These are phyloP conservation scores for Dissophora globulifera DNA, from an alignment of 192 early-diverging fungal species.

Conservation along the genomic window DNA sequence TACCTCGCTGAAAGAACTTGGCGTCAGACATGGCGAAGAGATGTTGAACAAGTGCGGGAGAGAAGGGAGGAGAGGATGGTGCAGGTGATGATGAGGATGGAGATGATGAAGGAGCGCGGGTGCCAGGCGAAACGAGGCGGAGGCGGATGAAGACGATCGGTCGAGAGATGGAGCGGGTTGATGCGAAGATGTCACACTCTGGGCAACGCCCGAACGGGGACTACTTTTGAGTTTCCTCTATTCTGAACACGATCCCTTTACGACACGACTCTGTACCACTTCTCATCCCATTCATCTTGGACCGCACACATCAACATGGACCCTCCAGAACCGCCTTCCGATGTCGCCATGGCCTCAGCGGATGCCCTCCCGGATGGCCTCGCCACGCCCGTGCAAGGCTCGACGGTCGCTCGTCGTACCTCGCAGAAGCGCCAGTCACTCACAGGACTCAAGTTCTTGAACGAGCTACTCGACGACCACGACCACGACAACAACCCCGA, in stretches of 20 bases:
- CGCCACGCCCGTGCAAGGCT: constrained; percentile 7
- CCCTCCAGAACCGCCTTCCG: constrained; percentile 5
- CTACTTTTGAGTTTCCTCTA: no score
- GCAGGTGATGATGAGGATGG: not conserved
- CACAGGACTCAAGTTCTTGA: constrained; percentile 46
- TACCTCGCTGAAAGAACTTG: constrained; percentile 70
- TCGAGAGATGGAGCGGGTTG: no score
- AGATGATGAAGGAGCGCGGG: not conserved
- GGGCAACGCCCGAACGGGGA: no score
- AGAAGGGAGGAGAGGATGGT: not conserved
- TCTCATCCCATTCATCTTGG: no score
- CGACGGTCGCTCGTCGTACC: constrained; percentile 18
- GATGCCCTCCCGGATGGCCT: constrained; percentile 1
- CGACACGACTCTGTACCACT: no score
- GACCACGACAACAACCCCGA: constrained; percentile 31
- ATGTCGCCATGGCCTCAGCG: not conserved
- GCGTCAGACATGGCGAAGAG: constrained; percentile 60
- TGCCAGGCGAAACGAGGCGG: not conserved
- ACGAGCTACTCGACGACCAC: constrained; percentile 38
- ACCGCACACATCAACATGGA: no score
- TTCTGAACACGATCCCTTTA: no score
- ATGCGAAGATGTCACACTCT: no score
- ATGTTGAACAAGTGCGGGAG: not conserved
- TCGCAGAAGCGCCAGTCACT: constrained; percentile 45
- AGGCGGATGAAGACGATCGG: not conserved